Evolutionary conservation across 139 green algal species (phyloP), one percentile per base, ranked within the genome.

Genomic region (Picochlorum sp.): DNA sequence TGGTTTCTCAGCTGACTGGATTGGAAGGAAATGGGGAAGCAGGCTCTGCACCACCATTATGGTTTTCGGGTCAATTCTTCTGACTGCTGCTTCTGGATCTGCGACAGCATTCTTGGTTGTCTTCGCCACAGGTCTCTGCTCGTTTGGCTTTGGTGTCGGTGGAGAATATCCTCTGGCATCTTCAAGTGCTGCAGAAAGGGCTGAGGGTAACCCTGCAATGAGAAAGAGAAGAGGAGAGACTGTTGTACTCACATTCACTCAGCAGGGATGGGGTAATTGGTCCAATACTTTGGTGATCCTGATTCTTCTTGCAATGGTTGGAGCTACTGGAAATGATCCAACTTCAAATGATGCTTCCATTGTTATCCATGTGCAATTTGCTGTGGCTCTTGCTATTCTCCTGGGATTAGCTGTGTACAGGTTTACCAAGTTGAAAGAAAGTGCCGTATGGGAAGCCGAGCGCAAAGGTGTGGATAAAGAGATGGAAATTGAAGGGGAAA

Each of bases 151-250:
- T 56, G 79, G 79, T 54, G 79, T 85, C 1, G 79, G 79, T 24
- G 79, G 77, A 41, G 78, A 92, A 65, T 54, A 93, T 73, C 86
- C 86, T 8, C 79, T 92, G 61, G 86, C 86, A 24, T 81, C 83
- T 20, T 69, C 66, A 21, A 89, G 81, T 21, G 86, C 86, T 44
- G 79, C 80, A 63, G 86, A 93, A 80, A 79, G 86, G 30, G 78
- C 81, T 38, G 79, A 89, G 69, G 65, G 69, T 11, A 76, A 66
- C 49, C 52, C 60, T 9, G 56, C 68, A 18, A 76, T 89, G 49
- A 58, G 71, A 49, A 44, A 82, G 26, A 56, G 66, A 8, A 59
- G 72, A 20, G 72, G 72, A 38, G 70, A 76, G 58, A 75, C 34
- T 3, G 70, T 76, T 28, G 66, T 77, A 28, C 47, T 75, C 4